A percentile compares a stretch with the other conserved stretches of the same genome.
Evolutionary conservation across 805 yeast genomes (phyloP).

Genomic region (Alloascoidea africana): DNA sequence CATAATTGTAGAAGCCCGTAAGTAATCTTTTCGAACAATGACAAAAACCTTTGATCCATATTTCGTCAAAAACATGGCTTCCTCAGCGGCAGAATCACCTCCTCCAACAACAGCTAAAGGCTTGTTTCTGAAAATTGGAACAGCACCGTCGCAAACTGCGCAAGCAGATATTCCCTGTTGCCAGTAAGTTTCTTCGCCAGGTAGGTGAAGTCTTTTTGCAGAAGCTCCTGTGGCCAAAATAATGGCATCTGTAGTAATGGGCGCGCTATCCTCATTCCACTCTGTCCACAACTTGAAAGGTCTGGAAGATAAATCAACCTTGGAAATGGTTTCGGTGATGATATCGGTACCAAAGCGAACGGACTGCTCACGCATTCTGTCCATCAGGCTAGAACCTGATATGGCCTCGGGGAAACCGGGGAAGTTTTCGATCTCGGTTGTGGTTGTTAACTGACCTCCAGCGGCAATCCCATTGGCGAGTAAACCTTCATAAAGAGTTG

Average conservation of each 20-base stretch:
- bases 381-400: constrained; percentile 82
- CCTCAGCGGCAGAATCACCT: constrained; percentile 99
- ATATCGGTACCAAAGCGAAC: constrained; percentile 82
- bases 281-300: constrained; percentile 98
- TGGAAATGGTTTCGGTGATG: constrained; percentile 88
- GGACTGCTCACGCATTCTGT: constrained; percentile 83
- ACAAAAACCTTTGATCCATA: constrained; percentile 93
- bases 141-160: constrained; percentile 99
- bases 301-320: constrained; percentile 72
- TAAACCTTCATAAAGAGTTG: constrained; percentile 82
- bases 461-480: constrained; percentile 97
- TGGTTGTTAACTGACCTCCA: constrained; percentile 97
- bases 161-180: constrained; percentile 98
- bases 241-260: constrained; percentile 84
- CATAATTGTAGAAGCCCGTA: constrained; percentile 95
- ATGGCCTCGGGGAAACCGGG: constrained; percentile 97
- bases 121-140: constrained; percentile 95
- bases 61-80: constrained; percentile 91
- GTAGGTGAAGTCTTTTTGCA: constrained; percentile 84
- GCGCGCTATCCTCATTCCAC: constrained; percentile 82
- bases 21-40: constrained; percentile 84
- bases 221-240: constrained; percentile 97
- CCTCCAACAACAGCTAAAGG: constrained; percentile 98
- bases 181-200: constrained; percentile 98
- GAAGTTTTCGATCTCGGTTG: constrained; percentile 96